Evolutionary conservation across 2,329 filamentous ascomycete genomes (phyloP).

Genomic region (Trichocomaceae sp.): DNA sequence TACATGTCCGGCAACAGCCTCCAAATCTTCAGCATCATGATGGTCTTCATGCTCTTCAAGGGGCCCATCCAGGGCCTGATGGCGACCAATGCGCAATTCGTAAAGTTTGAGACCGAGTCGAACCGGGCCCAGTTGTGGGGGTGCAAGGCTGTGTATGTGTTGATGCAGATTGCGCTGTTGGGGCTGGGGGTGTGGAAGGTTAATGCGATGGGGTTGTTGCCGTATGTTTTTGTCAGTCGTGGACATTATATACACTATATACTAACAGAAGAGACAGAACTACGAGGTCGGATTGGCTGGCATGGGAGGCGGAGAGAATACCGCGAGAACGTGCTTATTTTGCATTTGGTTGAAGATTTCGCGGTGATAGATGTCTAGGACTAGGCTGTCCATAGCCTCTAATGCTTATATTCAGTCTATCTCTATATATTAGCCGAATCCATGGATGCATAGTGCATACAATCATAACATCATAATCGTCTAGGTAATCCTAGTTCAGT

Average conservation of each 20-base stretch:
- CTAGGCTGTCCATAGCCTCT: too few relatives aligned
- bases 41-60: conserved; percentile 99
- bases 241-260: conserved; percentile 17
- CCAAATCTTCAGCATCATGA: conserved; percentile 99
- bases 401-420: too few relatives aligned
- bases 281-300: conserved; percentile 93
- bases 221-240: conserved; percentile 52
- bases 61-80: conserved; percentile 81
- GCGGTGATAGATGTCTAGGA: too few relatives aligned
- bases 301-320: conserved; percentile 76
- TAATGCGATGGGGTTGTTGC: conserved; percentile 89
- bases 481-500: too few relatives aligned
- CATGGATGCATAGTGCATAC: too few relatives aligned
- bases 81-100: conserved; percentile 78
- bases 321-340: conserved; percentile 61
- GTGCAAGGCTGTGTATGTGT: conserved; percentile 81
- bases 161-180: conserved; percentile 77
- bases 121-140: conserved; percentile 67
- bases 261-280: conserved; percentile 52
- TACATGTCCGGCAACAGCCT: conserved; percentile 99
- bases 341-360: conserved; percentile 41
- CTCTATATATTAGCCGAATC: too few relatives aligned
- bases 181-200: conserved; percentile 92
- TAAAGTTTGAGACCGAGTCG: conserved; percentile 77
- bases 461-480: too few relatives aligned